Evolutionary conservation across 2,329 filamentous ascomycete genomes (phyloP), one percentile per base, ranked within the genome.

Genomic region (Ceratocystis smalleyi): DNA sequence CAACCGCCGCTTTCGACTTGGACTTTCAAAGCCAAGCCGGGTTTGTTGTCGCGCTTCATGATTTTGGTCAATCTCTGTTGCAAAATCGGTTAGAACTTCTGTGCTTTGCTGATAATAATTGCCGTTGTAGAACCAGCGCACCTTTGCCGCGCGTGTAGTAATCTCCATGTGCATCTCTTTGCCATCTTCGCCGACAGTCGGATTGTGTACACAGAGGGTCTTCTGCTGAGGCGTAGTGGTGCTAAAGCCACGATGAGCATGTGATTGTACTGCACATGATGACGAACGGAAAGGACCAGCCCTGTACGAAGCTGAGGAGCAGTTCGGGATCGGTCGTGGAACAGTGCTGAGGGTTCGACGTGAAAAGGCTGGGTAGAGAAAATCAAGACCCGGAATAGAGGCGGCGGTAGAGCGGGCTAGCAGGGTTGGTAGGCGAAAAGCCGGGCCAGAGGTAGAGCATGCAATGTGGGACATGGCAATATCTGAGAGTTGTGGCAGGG

Each of bases 1-100:
- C 94, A 99, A 64, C 94, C 94, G 68, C 94, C 94, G 65, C 87
- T 90, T 72, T 95, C 91, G 66, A 99, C 91, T 67, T 88, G 86
- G 69, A 99, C 88, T 62, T 92, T 88, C n/a, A 99, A 81, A 27
- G 91, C 89, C 40, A 95, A 83, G 70, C 88, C 79, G 1, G 89
- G 89, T 72, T 95, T 95, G 19, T 73, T 71, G 70, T 88, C 85
- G 69, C 84, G 83, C 45, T 75, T 71, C 80, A 89, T 91, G 68
- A 94, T 95, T 68, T 89, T 81, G 65, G 83, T 80, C 40, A 96
- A 83, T 43, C 91, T 88, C 82, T 84, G 69, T 45, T 43, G 27
- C 3, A 6, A 40, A 32, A 15, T 19, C 5, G 49, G 62, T 63
- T 22, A 63, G 62, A n/a, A 32, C 12, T 2, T 43, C n/a, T 32